Evolutionary conservation across 257 asterid genomes (phyloP).

Genomic region (Solanum chiquidenum): DNA sequence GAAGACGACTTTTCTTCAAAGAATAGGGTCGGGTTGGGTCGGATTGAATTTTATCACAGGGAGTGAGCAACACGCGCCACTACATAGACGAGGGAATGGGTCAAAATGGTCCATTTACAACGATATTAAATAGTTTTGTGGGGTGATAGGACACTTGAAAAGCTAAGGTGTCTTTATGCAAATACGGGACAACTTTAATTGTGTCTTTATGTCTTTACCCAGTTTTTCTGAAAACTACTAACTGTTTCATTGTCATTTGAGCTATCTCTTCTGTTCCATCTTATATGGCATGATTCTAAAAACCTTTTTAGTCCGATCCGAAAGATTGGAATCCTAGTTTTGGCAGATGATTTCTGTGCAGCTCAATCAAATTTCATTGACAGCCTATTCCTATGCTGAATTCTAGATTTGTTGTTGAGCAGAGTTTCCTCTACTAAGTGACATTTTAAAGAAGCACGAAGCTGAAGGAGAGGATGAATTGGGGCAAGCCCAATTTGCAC

Average conservation of each 20-base stretch:
- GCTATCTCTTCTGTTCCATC: background rate
- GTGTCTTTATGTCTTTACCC: too few relatives aligned
- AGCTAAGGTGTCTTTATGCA: too few relatives aligned
- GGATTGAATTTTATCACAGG: too few relatives aligned
- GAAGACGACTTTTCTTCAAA: too few relatives aligned
- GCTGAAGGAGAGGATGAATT: constrained; percentile 42
- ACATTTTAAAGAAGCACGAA: constrained; percentile 33
- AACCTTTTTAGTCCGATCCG: background rate
- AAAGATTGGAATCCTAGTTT: background rate
- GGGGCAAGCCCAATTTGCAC: constrained; percentile 61
- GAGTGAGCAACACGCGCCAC: too few relatives aligned
- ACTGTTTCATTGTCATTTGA: background rate
- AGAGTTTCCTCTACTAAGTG: constrained; percentile 44
- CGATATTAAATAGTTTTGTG: too few relatives aligned
- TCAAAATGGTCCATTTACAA: too few relatives aligned
- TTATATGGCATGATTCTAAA: background rate
- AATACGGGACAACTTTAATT: too few relatives aligned
- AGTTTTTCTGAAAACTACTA: background rate
- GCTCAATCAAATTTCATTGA: background rate
- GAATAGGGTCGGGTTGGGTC: too few relatives aligned
- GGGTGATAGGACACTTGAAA: too few relatives aligned
- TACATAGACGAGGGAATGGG: too few relatives aligned
- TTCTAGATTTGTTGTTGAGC: constrained; percentile 6
- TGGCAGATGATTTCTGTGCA: background rate
- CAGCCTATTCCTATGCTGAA: background rate